Evolutionary conservation across 345 rosid genomes (phyloP).

Genomic region (Syzygium grande): DNA sequence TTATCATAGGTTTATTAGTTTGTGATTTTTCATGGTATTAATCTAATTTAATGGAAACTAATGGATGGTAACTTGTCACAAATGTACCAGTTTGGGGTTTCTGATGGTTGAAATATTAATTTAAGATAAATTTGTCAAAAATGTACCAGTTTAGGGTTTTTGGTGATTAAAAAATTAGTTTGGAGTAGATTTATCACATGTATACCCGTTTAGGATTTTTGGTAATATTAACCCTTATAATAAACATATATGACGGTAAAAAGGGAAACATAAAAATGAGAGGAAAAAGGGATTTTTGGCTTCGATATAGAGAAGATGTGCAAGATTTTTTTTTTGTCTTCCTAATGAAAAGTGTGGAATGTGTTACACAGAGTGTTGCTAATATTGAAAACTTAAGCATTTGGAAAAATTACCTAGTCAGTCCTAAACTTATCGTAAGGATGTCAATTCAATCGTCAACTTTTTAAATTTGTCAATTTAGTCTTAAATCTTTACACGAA

Average conservation of each 20-base stretch:
- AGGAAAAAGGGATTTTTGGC: background rate
- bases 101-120: too few relatives aligned
- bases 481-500: background rate
- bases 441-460: background rate
- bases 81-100: too few relatives aligned
- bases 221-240: too few relatives aligned
- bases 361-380: background rate
- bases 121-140: too few relatives aligned
- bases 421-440: background rate
- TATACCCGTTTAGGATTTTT: too few relatives aligned
- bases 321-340: background rate
- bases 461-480: background rate
- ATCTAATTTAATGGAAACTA: too few relatives aligned
- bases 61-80: too few relatives aligned
- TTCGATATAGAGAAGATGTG: background rate
- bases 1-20: too few relatives aligned
- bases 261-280: background rate
- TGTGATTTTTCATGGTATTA: too few relatives aligned
- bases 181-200: too few relatives aligned
- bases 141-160: too few relatives aligned
- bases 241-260: background rate
- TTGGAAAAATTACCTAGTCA: background rate
- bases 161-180: too few relatives aligned
- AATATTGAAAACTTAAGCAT: background rate
- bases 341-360: background rate